phyloP scores from a whole-genome alignment of 2,329 filamentous ascomycete species.

The Colletotrichum sp. region DNA sequence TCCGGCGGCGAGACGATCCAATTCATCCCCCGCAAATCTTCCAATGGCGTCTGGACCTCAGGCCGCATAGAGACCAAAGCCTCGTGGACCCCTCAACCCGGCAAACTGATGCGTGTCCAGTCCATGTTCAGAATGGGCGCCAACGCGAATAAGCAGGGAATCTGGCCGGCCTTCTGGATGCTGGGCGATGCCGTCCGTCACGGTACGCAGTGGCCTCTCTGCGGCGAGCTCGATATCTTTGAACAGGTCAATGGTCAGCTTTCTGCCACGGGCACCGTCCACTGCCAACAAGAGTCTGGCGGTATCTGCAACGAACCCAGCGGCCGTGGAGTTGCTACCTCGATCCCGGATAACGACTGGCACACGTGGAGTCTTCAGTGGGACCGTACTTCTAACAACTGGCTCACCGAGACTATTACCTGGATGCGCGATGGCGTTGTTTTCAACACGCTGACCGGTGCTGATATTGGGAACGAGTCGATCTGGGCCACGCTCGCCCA shows the following conservation, averaged over 20 bases:
- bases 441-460: slow-evolving; percentile 49
- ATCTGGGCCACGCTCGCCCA: slow-evolving; percentile 58
- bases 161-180: slow-evolving; percentile 67
- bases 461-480: slow-evolving; percentile 45
- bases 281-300: slow-evolving; percentile 50
- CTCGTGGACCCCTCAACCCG: slow-evolving; percentile 49
- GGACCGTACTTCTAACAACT: slow-evolving; percentile 51
- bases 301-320: slow-evolving; percentile 57
- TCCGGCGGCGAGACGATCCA: slow-evolving; percentile 56
- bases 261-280: slow-evolving; percentile 53
- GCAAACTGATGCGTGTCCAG: slow-evolving; percentile 52
- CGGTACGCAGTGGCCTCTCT: slow-evolving; percentile 54
- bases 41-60: slow-evolving; percentile 54
- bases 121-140: slow-evolving; percentile 51
- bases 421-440: slow-evolving; percentile 53
- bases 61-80: slow-evolving; percentile 57
- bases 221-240: slow-evolving; percentile 64
- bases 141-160: slow-evolving; percentile 52
- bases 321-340: slow-evolving; percentile 41
- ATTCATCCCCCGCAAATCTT: slow-evolving; percentile 50
- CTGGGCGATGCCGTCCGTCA: slow-evolving; percentile 54
- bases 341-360: slow-evolving; percentile 45
- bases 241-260: slow-evolving; percentile 58
- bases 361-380: slow-evolving; percentile 57
- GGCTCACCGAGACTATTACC: slow-evolving; percentile 52